Evolutionary conservation across 306 rosid species (phyloP), one percentile per base, ranked within the genome.

Genomic region (Vigna radiata): DNA sequence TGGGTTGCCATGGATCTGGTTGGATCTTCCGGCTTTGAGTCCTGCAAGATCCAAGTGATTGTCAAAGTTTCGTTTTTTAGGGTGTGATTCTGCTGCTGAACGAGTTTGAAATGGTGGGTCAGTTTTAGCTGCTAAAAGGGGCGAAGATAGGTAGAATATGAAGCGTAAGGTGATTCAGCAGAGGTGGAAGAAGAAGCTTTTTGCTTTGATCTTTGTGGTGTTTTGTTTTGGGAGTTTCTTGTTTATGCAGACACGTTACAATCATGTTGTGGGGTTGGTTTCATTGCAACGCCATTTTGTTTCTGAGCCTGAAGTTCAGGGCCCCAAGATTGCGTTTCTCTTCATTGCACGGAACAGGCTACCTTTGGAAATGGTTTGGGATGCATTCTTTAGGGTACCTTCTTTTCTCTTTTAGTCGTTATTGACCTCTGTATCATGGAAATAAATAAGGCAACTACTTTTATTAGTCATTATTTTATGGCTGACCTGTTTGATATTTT

Each of bases 271-370:
- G 86, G 89, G 81, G 70, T 70, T 92, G 65, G 76, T 84, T 68
- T 82, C 98, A 19, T 76, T 88, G 87, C 90, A 84, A 62, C 86
- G 74, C 72, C 87, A 23, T 59, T 64, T 88, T 49, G 76, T 72
- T 72, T 77, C 82, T 65, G 58, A 70, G 36, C 54, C 79, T 63
- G 36, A 36, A 8, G 81, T 79, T 68, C 86, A 80, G 64, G 66
- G 13, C 39, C 97, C 97, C 18, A 94, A 90, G 84, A 87, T 96
- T 80, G 99, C 98, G 15, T 92, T 96, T 85, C 85, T 96, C 77
- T 96, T 96, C 87, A 91, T 96, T 50, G 92, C 99, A 21, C 77
- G 99, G 66, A 96, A 96, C 16, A 92, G 99, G 63, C 88, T 96
- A 39, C 96, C 99, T 59, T 81, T 96, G 50, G 98, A 96, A 63